These are phyloP conservation scores for Saturnispora silvae DNA, from an alignment of 805 yeast species.

Conservation along the genomic window DNA sequence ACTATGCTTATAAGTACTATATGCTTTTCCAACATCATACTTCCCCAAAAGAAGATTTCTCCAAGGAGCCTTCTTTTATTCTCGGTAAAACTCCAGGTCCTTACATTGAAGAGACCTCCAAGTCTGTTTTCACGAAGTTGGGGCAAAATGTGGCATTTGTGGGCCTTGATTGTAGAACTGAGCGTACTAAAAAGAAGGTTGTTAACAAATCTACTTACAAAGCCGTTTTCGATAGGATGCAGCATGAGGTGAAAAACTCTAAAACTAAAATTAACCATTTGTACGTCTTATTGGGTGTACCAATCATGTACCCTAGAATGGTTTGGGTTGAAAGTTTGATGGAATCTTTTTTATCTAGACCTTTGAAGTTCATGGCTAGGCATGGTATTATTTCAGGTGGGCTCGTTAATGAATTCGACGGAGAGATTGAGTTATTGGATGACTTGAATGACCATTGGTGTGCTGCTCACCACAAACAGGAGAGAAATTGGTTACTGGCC, in stretches of 20 bases:
- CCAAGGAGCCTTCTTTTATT: slow-evolving; percentile 50
- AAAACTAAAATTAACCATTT: slow-evolving; percentile 61
- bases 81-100: slow-evolving; percentile 49
- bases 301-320: slow-evolving; percentile 87
- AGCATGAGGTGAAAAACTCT: slow-evolving; percentile 39
- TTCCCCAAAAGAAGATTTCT: slow-evolving; percentile 33
- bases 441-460: slow-evolving; percentile 98
- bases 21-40: slow-evolving; percentile 87
- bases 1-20: slow-evolving; percentile 73
- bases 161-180: slow-evolving; percentile 92
- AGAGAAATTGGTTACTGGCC: slow-evolving; percentile 61
- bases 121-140: slow-evolving; percentile 60
- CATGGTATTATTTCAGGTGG: slow-evolving; percentile 59
- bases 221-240: slow-evolving; percentile 47
- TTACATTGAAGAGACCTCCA: slow-evolving; percentile 53
- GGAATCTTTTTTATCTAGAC: slow-evolving; percentile 49
- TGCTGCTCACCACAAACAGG: slow-evolving; percentile 73
- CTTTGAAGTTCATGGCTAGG: slow-evolving; percentile 50
- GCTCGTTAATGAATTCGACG: slow-evolving; percentile 84
- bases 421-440: slow-evolving; percentile 81
- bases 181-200: slow-evolving; percentile 55
- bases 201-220: slow-evolving; percentile 47
- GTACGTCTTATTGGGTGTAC: slow-evolving; percentile 81
- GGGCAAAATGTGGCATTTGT: slow-evolving; percentile 64
- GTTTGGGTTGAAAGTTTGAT: slow-evolving; percentile 82